phyloP scores from a whole-genome alignment of 2,329 filamentous ascomycete genomes.

The Calonectria crousiana region DNA sequence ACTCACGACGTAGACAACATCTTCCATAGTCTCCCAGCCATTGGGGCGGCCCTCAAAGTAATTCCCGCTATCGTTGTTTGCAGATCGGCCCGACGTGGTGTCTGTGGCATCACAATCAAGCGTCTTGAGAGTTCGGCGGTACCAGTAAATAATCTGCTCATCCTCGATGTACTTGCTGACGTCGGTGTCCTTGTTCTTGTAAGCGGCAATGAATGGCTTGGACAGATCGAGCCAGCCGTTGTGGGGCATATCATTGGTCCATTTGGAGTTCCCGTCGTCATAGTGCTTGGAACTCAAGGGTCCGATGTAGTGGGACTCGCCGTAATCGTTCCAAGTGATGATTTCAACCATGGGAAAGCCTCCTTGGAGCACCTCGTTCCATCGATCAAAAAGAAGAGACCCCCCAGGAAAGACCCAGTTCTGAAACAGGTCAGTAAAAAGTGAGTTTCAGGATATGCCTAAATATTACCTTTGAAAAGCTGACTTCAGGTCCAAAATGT shows the following conservation, averaged over 20 bases:
- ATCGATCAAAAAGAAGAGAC: slow-evolving; percentile 69
- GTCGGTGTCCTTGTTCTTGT: slow-evolving; percentile 58
- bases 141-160: slow-evolving; percentile 68
- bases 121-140: slow-evolving; percentile 60
- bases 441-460: fast-evolving
- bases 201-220: slow-evolving; percentile 65
- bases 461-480: slow-evolving; percentile 28
- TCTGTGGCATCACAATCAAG: slow-evolving; percentile 65
- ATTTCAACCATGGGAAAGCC: slow-evolving; percentile 62
- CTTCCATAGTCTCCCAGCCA: slow-evolving; percentile 61
- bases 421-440: slow-evolving; percentile 59
- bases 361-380: slow-evolving; percentile 60
- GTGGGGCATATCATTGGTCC: slow-evolving; percentile 63
- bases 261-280: slow-evolving; percentile 60
- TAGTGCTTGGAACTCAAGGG: slow-evolving; percentile 58
- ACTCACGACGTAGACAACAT: slow-evolving; percentile 65
- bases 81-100: slow-evolving; percentile 56
- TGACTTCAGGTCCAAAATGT: slow-evolving; percentile 49
- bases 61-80: slow-evolving; percentile 61
- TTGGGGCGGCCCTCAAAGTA: slow-evolving; percentile 65
- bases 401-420: slow-evolving; percentile 72
- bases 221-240: slow-evolving; percentile 66
- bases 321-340: slow-evolving; percentile 63
- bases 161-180: slow-evolving; percentile 56
- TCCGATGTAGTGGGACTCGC: slow-evolving; percentile 67